Evolutionary conservation across 2,329 filamentous ascomycete species (phyloP), one percentile per base, ranked within the genome.

Genomic region (Fusarium sp.): DNA sequence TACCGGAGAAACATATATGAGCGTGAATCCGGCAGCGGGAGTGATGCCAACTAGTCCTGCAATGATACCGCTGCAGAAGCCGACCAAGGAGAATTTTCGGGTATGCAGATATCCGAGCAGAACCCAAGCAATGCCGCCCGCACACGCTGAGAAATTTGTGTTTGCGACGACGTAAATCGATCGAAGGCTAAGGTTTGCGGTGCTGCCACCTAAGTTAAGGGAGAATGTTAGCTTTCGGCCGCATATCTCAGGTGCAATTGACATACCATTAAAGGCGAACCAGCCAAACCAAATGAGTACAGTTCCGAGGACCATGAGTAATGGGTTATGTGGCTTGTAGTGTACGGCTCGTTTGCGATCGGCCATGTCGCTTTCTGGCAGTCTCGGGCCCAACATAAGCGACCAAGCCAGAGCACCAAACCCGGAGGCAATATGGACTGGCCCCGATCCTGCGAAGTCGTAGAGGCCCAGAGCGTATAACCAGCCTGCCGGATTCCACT

Each of bases 401-500:
- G 90, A 88, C 76, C 90, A 92, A 5, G 90, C 89, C 8, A 92
- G 83, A 12, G 89, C 89, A n/a, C 86, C 83, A 82, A 88, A 91
- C 5, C 90, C 89, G 3, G 84, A 87, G 5, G 89, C 86, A 59
- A 92, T 89, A 75, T 92, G 89, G 4, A 92, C 90, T 6, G 89
- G 90, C 3, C 90, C 89, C 17, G 87, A 87, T 57, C 89, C 89
- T 18, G 88, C 89, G 60, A 89, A 91, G 76, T 91, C 89, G 67
- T 88, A 84, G 1, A 86, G 84, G 2, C 87, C 86, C 4, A 91
- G 84, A 27, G 90, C 87, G 79, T 83, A 90, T 1, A 92, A 81
- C 90, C 90, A 92, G 15, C 90, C 90, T 57, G 86, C 87, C n/a
- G 85, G 76, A 74, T 92, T 92, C 90, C 90, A 92, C 7, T 89